Evolutionary conservation across 208 protist species (phyloP).

Genomic region (Vickermania ingenoplastis): DNA sequence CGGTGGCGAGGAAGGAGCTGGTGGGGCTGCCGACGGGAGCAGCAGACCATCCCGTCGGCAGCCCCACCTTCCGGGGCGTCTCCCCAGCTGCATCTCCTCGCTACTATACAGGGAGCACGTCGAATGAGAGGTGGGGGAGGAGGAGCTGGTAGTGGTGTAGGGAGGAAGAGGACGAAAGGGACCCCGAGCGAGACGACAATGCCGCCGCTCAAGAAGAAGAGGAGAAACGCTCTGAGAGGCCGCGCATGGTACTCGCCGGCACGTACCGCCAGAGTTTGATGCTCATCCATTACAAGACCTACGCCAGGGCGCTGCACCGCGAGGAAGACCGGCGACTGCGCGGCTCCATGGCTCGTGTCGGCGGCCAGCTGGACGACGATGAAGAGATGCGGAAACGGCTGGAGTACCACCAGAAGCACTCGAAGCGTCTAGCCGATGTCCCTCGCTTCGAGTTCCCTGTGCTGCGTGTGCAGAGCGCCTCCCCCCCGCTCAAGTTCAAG

Average conservation of each 20-base stretch:
- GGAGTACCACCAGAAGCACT: too few relatives aligned
- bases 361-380: too few relatives aligned
- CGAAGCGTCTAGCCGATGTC: constrained; percentile 13
- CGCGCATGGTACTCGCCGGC: constrained; percentile 24
- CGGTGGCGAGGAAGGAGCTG: not conserved
- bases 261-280: constrained; percentile 64
- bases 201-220: not conserved
- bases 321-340: constrained; percentile 30
- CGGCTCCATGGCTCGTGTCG: constrained; percentile 8
- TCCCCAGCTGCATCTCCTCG: too few relatives aligned
- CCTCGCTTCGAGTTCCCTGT: constrained; percentile 42
- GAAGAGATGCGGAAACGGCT: too few relatives aligned
- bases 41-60: not conserved
- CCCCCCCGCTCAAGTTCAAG: constrained; percentile 18
- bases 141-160: too few relatives aligned
- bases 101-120: too few relatives aligned
- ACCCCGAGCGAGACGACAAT: too few relatives aligned
- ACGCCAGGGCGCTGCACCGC: constrained; percentile 62
- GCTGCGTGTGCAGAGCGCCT: constrained; percentile 32
- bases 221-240: not conserved
- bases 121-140: too few relatives aligned
- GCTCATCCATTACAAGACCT: constrained; percentile 74
- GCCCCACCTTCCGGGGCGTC: too few relatives aligned
- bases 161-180: too few relatives aligned
- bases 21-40: not conserved